Base-by-base conservation (phyloP, 345 rosid genomes). In the Cardiospermum halicacabum region DNA sequence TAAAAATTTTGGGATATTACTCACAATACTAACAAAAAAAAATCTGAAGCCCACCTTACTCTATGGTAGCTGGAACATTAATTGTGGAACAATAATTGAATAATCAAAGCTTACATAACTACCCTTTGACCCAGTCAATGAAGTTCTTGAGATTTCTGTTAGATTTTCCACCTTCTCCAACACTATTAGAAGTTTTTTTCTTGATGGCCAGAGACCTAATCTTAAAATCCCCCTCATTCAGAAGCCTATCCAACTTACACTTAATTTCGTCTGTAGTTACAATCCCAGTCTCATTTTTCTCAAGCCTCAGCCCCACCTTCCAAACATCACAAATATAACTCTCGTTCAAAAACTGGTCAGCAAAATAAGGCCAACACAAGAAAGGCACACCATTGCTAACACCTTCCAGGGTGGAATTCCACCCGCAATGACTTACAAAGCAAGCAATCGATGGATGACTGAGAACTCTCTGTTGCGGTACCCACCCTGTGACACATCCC, bases 321-420 rank as follows among this genome's bases (percentile, higher is more conserved):
- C 89, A 80, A 5, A 39, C 43, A 3, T 76, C 75, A 40, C 81
- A 82, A 50, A 77, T 77, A 55, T 75, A 85, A 3, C 64, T 49
- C 69, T 53, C 58, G 57, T 74, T 79, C 36, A 37, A 65, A 51
- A 73, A 83, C 21, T 77, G 86, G 51, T 81, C 89, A 7, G 70
- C 75, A 49, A 79, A 82, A 63, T 65, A 72, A 26, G 89, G 89
- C 62, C 80, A 68, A 40, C 89, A 79, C 31, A 85, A 32, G 75
- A 89, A 69, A 5, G 88, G 89, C n/a, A 80, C 51, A 2, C 88
- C 88, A 15, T 67, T 77, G 57, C 79, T 56, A 2, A 72, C 70
- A 16, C 82, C 84, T 69, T 88, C 91, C 58, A 88, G 27, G 43
- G 79, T 72, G 21, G 92, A 84, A 58, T 82, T 84, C 92, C 89